Percentiles rank a stretch among this genome's conserved stretches.
phyloP scores from a whole-genome alignment of 371 early-diverging fungal genomes.

The Parasitella parasitica region DNA sequence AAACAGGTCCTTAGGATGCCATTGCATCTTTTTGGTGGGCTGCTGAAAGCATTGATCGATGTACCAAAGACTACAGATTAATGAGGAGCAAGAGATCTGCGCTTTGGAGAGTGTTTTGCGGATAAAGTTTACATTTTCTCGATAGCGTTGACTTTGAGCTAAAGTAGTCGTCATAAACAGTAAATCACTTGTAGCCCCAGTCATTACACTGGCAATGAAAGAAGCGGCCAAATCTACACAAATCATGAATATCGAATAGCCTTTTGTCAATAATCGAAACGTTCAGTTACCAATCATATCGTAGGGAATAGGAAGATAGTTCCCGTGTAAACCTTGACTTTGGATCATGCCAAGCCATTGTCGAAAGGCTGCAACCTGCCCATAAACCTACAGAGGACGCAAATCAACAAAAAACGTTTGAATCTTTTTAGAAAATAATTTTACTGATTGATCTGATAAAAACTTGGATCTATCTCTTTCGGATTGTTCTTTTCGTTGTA shows the following conservation, averaged over 20 bases:
- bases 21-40: slow-evolving; percentile 20
- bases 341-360: slow-evolving; percentile 24
- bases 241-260: neutral
- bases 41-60: slow-evolving; percentile 47
- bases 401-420: neutral
- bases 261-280: no score
- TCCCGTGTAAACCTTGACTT: slow-evolving; percentile 28
- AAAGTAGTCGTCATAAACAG: slow-evolving; percentile 25
- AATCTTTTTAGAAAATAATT: neutral
- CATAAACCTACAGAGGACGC: slow-evolving; percentile 24
- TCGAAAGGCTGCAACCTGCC: slow-evolving; percentile 29
- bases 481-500: slow-evolving; percentile 41
- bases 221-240: slow-evolving; percentile 51
- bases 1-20: slow-evolving; percentile 35
- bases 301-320: slow-evolving; percentile 47
- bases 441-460: slow-evolving; percentile 27
- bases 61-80: slow-evolving; percentile 54
- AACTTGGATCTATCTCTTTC: slow-evolving; percentile 32
- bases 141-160: slow-evolving; percentile 7
- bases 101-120: slow-evolving; percentile 51
- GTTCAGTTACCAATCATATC: slow-evolving; percentile 60
- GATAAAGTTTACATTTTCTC: slow-evolving; percentile 49
- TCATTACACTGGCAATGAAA: slow-evolving; percentile 48
- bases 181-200: slow-evolving; percentile 29
- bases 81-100: slow-evolving; percentile 54